Evolutionary conservation across 805 yeast genomes (phyloP), one percentile per base, ranked within the genome.

Genomic region (Ogataea glucozyma): DNA sequence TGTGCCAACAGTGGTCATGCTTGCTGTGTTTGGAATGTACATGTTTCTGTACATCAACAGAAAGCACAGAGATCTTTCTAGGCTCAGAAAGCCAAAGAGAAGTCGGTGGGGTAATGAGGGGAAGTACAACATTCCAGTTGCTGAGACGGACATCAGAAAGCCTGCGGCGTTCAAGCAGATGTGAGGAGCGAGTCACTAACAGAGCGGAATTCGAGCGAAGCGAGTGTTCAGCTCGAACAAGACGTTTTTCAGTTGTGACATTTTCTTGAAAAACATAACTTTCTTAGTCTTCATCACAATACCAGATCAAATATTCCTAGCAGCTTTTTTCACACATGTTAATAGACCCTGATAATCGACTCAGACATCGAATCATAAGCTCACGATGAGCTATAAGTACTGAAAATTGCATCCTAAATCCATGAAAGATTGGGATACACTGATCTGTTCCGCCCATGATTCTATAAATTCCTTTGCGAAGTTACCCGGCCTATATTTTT

Each of bases 21-120:
- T 85, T 21, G 75, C 82, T 9, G 80, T 78, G 9, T 66, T 83
- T 30, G 68, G 72, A 23, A 81, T 85, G 83, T 85, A 83, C 59
- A 49, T 80, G 46, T 84, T 85, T 61, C 70, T 83, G 10, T 70
- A 67, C 54, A 43, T 76, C 39, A 85, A 83, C 55, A 73, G 69
- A 44, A 67, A 71, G 24, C 81, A 79, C 53, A 71, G 81, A 57
- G 83, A 79, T 52, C 65, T 79, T 34, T 65, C 77, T 2, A 65
- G 58, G 21, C 58, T 78, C 29, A 71, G 70, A 38, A 64, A 54
- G 35, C 68, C 70, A 37, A 65, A 56, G 52, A 63, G 52, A 30
- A 60, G 65, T 39, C 57, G 63, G 45, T 63, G 48, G 42, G 69
- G 69, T 26, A 62, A 62, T 33, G 46, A 53, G 33, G 65, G 65